Conservation (phyloP, 176 grass and related monocot species). For the Triticum turgidum region DNA sequence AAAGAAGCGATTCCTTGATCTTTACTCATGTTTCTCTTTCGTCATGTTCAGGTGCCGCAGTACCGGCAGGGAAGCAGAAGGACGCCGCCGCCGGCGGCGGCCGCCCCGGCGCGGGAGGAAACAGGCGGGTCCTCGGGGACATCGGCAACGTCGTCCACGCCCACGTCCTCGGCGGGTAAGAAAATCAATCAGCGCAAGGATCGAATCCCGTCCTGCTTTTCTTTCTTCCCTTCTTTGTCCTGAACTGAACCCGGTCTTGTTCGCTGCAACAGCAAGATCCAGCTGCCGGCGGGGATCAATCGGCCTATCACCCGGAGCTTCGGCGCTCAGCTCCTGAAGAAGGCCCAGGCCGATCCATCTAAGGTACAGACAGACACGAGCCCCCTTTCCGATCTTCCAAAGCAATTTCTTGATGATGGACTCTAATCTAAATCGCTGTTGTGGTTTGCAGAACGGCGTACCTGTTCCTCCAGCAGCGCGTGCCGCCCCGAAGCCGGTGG, state of each 20-base stretch:
- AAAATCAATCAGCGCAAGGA: not conserved
- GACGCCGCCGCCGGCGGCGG: not conserved
- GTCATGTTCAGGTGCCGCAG: slow-evolving; percentile 38
- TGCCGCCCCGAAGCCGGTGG: slow-evolving; percentile 32
- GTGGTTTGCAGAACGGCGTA: slow-evolving; percentile 16
- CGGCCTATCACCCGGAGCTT: slow-evolving; percentile 60
- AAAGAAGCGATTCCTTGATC: not conserved
- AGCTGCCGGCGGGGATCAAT: slow-evolving; percentile 44
- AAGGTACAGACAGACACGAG: slow-evolving; percentile 37
- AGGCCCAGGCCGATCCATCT: slow-evolving; percentile 36
- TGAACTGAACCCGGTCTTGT: not conserved
- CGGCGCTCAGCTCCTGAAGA: slow-evolving; percentile 55
- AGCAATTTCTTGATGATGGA: not conserved
- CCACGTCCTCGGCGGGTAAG: slow-evolving; percentile 35
- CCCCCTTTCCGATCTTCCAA: not conserved
- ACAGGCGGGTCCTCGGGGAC: slow-evolving; percentile 51
- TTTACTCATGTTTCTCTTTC: not conserved
- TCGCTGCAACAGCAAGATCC: slow-evolving; percentile 27
- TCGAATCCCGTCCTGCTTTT: not conserved
- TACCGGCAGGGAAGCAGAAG: slow-evolving; percentile 46
- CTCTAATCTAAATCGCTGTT: not conserved
- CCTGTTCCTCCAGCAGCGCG: not conserved
- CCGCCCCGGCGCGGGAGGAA: slow-evolving; percentile 25
- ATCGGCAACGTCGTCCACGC: slow-evolving; percentile 64
- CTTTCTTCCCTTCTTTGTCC: not conserved